These are phyloP conservation scores for Monosporascus sp. DNA, from an alignment of 2,329 filamentous ascomycete genomes.

Conservation along the genomic window DNA sequence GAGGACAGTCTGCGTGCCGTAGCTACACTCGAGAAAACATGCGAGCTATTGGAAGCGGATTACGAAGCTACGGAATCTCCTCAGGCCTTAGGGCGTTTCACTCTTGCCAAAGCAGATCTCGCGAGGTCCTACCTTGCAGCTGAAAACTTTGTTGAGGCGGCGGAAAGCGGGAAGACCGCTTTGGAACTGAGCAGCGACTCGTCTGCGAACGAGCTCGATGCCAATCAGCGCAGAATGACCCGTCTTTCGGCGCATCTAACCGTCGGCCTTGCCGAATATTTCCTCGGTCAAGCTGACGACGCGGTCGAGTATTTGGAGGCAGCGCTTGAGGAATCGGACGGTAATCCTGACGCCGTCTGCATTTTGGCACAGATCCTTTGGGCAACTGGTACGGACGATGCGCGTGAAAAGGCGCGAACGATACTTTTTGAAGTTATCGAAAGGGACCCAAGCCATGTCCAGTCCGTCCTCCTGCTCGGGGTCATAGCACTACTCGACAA, in stretches of 20 bases:
- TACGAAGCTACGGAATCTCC: slow-evolving; percentile 81
- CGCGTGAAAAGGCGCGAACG: slow-evolving; percentile 70
- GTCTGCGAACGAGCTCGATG: slow-evolving; percentile 59
- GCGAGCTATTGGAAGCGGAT: slow-evolving; percentile 66
- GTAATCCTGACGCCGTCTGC: slow-evolving; percentile 79
- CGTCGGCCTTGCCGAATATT: slow-evolving; percentile 77
- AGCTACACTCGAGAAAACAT: slow-evolving; percentile 60
- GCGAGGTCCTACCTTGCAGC: slow-evolving; percentile 76
- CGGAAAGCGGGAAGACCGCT: slow-evolving; percentile 75
- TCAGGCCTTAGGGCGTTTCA: slow-evolving; percentile 68
- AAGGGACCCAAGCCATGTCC: slow-evolving; percentile 67
- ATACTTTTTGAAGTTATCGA: slow-evolving; percentile 79
- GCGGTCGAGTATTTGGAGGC: slow-evolving; percentile 76
- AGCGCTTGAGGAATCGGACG: slow-evolving; percentile 70
- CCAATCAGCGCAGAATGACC: slow-evolving; percentile 62
- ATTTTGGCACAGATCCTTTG: slow-evolving; percentile 87
- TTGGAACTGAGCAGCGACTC: slow-evolving; percentile 74
- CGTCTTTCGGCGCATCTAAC: slow-evolving; percentile 83
- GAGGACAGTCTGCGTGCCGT: slow-evolving; percentile 63
- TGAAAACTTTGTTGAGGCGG: slow-evolving; percentile 60
- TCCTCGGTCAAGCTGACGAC: slow-evolving; percentile 57
- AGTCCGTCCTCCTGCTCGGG: slow-evolving; percentile 74
- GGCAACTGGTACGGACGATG: slow-evolving; percentile 74
- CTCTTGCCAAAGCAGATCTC: slow-evolving; percentile 80
- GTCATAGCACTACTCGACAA: slow-evolving; percentile 77